Conservation (phyloP, 768 basidiomycete genomes). For the Pleurotus tuber-regium region DNA sequence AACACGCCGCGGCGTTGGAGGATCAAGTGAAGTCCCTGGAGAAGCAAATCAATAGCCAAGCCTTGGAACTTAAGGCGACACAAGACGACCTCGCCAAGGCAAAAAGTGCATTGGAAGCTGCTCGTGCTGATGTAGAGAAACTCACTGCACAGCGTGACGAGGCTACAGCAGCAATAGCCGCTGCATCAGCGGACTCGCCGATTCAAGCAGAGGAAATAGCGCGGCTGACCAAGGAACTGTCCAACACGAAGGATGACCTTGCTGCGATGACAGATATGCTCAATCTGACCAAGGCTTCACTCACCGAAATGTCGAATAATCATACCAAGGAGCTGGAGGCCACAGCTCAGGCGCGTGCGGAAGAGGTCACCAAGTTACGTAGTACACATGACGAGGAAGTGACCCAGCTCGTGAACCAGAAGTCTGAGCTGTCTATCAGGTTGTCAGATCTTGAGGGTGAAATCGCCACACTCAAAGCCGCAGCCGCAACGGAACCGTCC, state of each 20-base stretch:
- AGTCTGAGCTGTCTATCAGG: conserved; percentile 56
- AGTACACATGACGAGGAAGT: conserved; percentile 62
- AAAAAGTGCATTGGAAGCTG: conserved; percentile 54
- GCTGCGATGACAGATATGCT: conserved; percentile 63
- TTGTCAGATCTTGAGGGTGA: conserved; percentile 81
- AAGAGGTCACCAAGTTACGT: conserved; percentile 65
- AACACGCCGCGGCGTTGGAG: conserved; percentile 61
- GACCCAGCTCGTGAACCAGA: conserved; percentile 51
- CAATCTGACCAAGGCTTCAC: conserved; percentile 64
- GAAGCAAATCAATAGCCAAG: conserved; percentile 61
- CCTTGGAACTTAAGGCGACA: conserved; percentile 78
- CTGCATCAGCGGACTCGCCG: conserved; percentile 34
- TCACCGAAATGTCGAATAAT: conserved; percentile 66
- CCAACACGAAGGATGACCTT: conserved; percentile 68
- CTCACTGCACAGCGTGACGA: conserved; percentile 66
- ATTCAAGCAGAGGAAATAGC: conserved; percentile 55
- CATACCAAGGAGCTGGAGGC: conserved; percentile 76
- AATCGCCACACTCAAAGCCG: conserved; percentile 60
- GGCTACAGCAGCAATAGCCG: conserved; percentile 43
- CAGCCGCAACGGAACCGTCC: conserved; percentile 44
- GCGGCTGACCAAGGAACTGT: conserved; percentile 56
- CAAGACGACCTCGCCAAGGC: conserved; percentile 80
- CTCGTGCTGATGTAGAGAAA: conserved; percentile 51
- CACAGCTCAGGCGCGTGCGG: conserved; percentile 63
- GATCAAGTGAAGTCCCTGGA: conserved; percentile 52